Base-by-base conservation (phyloP, 2,329 filamentous ascomycete genomes). In the Ophiostoma himal-ulmi region DNA sequence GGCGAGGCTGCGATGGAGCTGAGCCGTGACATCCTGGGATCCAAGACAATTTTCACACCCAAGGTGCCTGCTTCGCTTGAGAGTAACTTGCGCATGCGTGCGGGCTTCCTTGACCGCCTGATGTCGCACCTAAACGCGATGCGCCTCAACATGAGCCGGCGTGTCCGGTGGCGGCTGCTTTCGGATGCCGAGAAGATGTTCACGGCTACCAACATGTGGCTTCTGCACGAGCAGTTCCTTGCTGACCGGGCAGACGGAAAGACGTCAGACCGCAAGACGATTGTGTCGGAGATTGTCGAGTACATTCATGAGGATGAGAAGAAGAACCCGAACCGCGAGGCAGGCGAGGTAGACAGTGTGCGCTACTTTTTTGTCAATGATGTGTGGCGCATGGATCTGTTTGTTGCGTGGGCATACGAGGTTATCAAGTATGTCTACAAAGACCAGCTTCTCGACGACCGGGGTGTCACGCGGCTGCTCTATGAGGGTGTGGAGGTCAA, bases 131-230 rank as follows among this genome's bases (percentile, higher is more conserved):
- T 98, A 14, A 85, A 86, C 73, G 84, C 85, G 6, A 88, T 89
- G 41, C 89, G 88, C 72, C 83, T 88, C 36, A 82, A 87, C 2
- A 78, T 98, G 6, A 87, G 91, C 73, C 86, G 88, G 57, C 81
- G 81, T 34, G 89, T 89, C 1, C 88, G 89, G 74, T 98, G 94
- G 93, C 84, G 86, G 73, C 80, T 99, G 41, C 82, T 99, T n/a
- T 91, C 89, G 83, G 89, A 94, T 76, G 94, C 94, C 0, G 95
- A 99, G 78, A 97, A 94, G 79, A 86, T 98, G 81, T 88, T 90
- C 62, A 91, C 93, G 48, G 92, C 93, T 22, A 85, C 86, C 72
- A 84, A 88, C 65, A 84, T 98, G 52, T 98, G 94, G 93, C 89
- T 88, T 73, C 84, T 87, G 69, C 93, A 96, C 76, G 91, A 97